These are phyloP conservation scores for Flaveria sonorensis DNA, from an alignment of 129 eudicot species.

Conservation along the genomic window DNA sequence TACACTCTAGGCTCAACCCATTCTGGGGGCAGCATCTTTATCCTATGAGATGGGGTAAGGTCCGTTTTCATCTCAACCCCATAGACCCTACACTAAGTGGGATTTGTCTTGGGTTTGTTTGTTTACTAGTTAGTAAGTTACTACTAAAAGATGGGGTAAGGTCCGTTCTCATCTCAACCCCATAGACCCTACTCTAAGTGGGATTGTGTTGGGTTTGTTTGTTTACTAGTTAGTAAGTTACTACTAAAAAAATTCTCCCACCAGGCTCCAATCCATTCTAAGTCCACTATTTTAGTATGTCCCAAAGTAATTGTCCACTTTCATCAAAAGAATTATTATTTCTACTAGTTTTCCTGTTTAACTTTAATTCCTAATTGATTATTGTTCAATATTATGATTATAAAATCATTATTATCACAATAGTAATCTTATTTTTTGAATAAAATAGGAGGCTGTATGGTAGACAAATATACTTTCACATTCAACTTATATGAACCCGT, in stretches of 20 bases:
- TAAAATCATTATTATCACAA: not conserved
- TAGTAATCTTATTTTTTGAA: not conserved
- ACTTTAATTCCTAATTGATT: not conserved
- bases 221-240: too few species aligned
- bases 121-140: too few species aligned
- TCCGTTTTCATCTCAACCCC: too few species aligned
- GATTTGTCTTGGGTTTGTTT: too few species aligned
- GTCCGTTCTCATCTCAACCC: too few species aligned
- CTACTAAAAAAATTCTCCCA: not conserved
- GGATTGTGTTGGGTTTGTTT: too few species aligned
- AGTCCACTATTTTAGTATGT: not conserved
- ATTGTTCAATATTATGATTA: not conserved
- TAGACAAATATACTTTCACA: not conserved
- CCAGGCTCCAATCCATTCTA: not conserved
- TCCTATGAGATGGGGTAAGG: too few species aligned
- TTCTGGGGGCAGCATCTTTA: too few species aligned
- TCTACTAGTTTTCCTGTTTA: not conserved
- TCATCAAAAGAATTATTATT: not conserved
- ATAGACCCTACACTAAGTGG: too few species aligned
- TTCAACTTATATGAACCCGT: not conserved
- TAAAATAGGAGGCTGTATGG: not conserved
- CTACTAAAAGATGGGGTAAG: too few species aligned
- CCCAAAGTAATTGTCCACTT: not conserved
- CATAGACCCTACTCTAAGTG: too few species aligned
- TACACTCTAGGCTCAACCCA: too few species aligned